Conservation (phyloP, 164 flowering plant genomes). For the Malania oleifera region DNA sequence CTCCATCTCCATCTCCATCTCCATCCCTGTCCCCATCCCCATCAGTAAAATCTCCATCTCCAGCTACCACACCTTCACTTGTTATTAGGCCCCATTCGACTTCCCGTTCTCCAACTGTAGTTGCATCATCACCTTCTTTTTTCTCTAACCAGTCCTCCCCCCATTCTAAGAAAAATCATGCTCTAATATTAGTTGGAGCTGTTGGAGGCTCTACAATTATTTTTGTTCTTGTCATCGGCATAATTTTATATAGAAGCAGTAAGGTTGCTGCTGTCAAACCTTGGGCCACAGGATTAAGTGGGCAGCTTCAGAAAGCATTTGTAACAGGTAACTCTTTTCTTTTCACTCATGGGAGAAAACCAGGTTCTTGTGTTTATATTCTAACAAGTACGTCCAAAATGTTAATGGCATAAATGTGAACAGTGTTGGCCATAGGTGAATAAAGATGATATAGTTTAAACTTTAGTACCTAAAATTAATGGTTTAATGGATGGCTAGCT, state of each 20-base stretch:
- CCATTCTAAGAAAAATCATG: constrained; percentile 2
- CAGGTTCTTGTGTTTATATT: not conserved
- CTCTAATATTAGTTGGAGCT: constrained; percentile 25
- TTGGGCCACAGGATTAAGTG: constrained; percentile 89
- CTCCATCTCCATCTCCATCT: constrained; percentile 14
- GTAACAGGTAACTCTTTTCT: constrained; percentile 55
- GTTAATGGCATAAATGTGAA: too few relatives aligned
- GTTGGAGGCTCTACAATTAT: constrained; percentile 36
- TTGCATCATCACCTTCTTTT: too few relatives aligned
- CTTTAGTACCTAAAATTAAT: too few relatives aligned
- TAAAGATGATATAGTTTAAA: too few relatives aligned
- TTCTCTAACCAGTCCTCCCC: too few relatives aligned
- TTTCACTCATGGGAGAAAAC: not conserved
- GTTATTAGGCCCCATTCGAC: not conserved
- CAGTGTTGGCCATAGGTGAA: too few relatives aligned
- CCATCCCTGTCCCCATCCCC: constrained; percentile 10
- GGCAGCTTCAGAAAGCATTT: constrained; percentile 85
- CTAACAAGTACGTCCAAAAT: too few relatives aligned
- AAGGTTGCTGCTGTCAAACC: constrained; percentile 63
- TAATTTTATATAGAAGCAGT: constrained; percentile 33
- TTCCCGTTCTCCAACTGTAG: constrained; percentile 1
- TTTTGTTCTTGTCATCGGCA: constrained; percentile 21
- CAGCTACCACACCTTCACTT: constrained; percentile 6
- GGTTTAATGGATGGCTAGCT: too few relatives aligned
- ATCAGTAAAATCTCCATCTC: not conserved